Percentiles rank a stretch among this genome's conserved stretches.
Evolutionary conservation across 441 rosid genomes (phyloP).

Genomic region (Gossypium trilobum): DNA sequence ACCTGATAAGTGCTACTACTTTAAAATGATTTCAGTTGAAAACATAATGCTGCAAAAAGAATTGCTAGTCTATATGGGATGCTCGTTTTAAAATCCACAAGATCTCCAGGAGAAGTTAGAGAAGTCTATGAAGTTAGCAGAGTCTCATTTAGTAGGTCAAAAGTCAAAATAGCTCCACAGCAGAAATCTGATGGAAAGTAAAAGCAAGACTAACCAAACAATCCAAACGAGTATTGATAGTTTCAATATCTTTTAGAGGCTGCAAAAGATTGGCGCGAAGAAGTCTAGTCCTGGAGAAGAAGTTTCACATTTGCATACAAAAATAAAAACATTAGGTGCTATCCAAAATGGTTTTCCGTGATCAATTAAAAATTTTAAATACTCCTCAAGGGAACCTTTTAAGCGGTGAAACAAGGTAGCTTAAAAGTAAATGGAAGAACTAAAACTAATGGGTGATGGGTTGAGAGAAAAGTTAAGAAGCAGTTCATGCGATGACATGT

Average conservation of each 20-base stretch:
- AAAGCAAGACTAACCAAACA: slow-evolving; percentile 70
- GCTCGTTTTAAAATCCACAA: neutral
- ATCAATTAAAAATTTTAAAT: neutral
- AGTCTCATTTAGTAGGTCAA: neutral
- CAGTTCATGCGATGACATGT: slow-evolving; percentile 16
- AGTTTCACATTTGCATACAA: slow-evolving; percentile 12
- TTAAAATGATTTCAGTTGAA: neutral
- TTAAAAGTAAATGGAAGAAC: neutral
- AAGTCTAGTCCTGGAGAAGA: slow-evolving; percentile 80
- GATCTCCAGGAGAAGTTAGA: neutral
- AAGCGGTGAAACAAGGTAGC: neutral
- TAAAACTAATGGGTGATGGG: neutral
- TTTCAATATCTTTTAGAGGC: slow-evolving; percentile 91
- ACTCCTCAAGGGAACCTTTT: neutral
- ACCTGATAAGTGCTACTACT: neutral
- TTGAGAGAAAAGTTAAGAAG: slow-evolving; percentile 15
- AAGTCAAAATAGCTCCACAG: slow-evolving; percentile 14
- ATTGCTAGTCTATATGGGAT: neutral
- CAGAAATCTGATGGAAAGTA: slow-evolving; percentile 18
- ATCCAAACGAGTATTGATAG: slow-evolving; percentile 87
- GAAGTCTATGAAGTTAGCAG: slow-evolving; percentile 2
- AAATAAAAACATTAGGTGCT: neutral
- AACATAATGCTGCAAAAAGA: neutral
- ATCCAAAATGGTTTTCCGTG: neutral
- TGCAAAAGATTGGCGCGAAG: slow-evolving; percentile 96